Conservation (phyloP, 2,329 filamentous ascomycete genomes). For the Arthroderma sp. region DNA sequence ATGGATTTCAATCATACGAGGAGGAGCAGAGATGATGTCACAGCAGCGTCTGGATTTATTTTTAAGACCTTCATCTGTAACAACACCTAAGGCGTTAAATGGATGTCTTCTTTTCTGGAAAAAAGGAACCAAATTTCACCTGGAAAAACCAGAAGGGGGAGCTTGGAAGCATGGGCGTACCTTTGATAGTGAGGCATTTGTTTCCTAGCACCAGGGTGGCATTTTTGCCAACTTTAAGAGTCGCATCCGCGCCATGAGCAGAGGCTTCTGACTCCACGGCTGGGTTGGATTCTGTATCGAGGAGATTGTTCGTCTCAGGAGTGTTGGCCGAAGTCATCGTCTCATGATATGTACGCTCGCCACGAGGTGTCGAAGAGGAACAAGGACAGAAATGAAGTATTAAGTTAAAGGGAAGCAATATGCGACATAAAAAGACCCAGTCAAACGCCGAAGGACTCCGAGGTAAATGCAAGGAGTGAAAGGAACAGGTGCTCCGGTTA, state of each 20-base stretch:
- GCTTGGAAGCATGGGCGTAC: constrained; percentile 23
- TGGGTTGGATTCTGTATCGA: not conserved
- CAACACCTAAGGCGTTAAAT: not conserved
- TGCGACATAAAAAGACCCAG: no score
- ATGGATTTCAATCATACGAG: not conserved
- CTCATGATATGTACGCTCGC: not conserved
- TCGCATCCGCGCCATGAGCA: constrained; percentile 16
- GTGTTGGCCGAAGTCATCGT: not conserved
- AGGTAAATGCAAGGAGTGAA: no score
- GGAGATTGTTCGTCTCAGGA: not conserved
- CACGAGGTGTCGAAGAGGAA: no score
- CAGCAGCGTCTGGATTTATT: constrained; percentile 42
- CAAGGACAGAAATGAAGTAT: no score
- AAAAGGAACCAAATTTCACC: not conserved
- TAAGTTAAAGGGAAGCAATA: no score
- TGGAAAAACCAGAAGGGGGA: not conserved
- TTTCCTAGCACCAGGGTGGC: constrained; percentile 48
- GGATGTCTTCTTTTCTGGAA: not conserved
- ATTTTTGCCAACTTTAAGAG: constrained; percentile 43
- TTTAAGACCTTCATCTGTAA: constrained; percentile 40
- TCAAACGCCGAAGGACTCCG: no score
- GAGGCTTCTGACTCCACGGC: no score
- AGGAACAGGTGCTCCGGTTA: no score
- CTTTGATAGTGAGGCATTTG: constrained; percentile 47
- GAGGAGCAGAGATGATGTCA: constrained; percentile 14